Evolutionary conservation across 345 rosid genomes (phyloP).

Genomic region (Populus pruinosa): DNA sequence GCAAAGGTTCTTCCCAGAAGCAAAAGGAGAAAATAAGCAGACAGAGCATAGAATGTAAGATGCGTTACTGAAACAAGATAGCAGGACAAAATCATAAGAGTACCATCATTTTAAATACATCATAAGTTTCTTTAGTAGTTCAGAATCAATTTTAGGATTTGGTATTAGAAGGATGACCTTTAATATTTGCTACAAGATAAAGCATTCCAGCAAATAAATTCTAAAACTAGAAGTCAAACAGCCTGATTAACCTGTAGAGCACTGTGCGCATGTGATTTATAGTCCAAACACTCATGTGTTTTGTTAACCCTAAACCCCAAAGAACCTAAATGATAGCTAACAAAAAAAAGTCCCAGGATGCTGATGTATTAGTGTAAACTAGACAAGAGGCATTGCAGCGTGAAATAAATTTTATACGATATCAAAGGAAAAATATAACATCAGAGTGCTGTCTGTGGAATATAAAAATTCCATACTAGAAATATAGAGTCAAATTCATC

Average conservation of each 20-base stretch:
- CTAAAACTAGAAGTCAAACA: not conserved
- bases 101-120: not conserved
- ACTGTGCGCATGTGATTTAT: not conserved
- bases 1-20: slow-evolving; percentile 36
- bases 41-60: not conserved
- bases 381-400: not conserved
- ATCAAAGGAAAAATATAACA: not conserved
- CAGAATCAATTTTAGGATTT: not conserved
- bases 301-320: not conserved
- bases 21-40: slow-evolving; percentile 13
- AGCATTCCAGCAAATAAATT: not conserved
- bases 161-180: not conserved
- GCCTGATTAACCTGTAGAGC: not conserved
- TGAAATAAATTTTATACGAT: not conserved
- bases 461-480: not conserved
- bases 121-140: not conserved
- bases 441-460: not conserved
- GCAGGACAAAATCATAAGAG: slow-evolving; percentile 1
- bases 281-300: not conserved
- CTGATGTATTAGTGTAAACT: not conserved
- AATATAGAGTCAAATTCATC: not conserved
- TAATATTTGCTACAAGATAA: not conserved
- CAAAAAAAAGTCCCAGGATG: not conserved
- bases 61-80: slow-evolving; percentile 3
- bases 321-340: not conserved